These are phyloP conservation scores for Fraxinus ornus DNA, from an alignment of 305 asterid genomes.

Conservation along the genomic window DNA sequence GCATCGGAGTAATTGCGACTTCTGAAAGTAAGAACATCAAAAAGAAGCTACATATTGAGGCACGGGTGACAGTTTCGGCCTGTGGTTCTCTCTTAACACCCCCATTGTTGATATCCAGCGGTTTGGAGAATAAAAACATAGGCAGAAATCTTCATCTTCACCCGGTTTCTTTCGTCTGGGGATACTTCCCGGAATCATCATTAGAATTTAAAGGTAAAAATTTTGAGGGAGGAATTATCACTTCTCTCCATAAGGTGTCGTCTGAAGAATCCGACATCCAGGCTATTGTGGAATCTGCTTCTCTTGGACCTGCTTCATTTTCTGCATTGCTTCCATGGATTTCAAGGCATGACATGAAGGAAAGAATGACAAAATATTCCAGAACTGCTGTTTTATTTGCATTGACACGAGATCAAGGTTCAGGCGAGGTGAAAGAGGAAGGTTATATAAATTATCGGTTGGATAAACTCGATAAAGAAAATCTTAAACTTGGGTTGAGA, in stretches of 20 bases:
- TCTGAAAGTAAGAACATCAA: conserved; percentile 30
- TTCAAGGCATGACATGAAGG: conserved; percentile 55
- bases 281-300: conserved; percentile 62
- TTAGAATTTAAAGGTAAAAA: conserved; percentile 53
- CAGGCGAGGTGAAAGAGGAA: conserved; percentile 57
- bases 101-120: conserved; percentile 66
- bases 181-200: conserved; percentile 66
- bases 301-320: conserved; percentile 61
- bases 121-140: conserved; percentile 64
- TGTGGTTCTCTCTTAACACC: conserved; percentile 83
- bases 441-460: conserved; percentile 45
- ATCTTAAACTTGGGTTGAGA: conserved; percentile 63
- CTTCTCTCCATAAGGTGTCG: conserved; percentile 68
- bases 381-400: conserved; percentile 67
- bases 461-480: conserved; percentile 48
- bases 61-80: conserved; percentile 58
- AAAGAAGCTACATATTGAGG: conserved; percentile 54
- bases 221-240: conserved; percentile 79
- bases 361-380: conserved; percentile 54
- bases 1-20: conserved; percentile 66
- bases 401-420: conserved; percentile 55
- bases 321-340: conserved; percentile 67
- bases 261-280: conserved; percentile 37
- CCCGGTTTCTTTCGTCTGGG: conserved; percentile 74
- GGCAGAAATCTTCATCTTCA: conserved; percentile 86